Evolutionary conservation across 768 basidiomycete species (phyloP), one percentile per base, ranked within the genome.

Genomic region (Rhodotorula kratochvilovae): DNA sequence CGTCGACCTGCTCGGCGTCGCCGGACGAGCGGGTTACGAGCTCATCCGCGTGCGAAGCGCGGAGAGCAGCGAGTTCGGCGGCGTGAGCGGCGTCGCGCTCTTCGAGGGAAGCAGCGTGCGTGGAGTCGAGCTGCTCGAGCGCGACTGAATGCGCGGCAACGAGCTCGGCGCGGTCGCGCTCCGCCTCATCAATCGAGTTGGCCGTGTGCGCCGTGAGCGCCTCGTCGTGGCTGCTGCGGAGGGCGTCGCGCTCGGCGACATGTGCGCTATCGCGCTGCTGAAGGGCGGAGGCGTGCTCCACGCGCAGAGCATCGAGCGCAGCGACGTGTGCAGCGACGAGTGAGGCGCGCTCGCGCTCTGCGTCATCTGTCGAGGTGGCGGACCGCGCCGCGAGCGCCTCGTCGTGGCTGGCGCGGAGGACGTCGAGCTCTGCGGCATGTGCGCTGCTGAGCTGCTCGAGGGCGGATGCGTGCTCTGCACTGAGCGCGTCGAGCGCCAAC

Each of bases 291-390:
- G n/a, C n/a, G n/a, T n/a, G n/a, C n/a, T n/a, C n/a, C n/a, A n/a
- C 23, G 48, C 48, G 48, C 25, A 50, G 48, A 5, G 48, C 84
- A 65, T 86, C 82, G 65, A 93, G 80, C 7, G 36, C 61, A 17
- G 42, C 51, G 7, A 42, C 54, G 46, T 67, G 68, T 13, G 71
- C 68, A 11, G 64, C 81, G 35, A 66, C 58, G 16, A 39, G 42
- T 12, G 33, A 17, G 46, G 33, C 35, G 25, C 51, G 46, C 17
- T n/a, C 5, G 2, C 35, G 31, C 45, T 46, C 45, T 7, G 45
- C 21, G 2, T 23, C 45, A 7, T 46, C 15, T 3, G 21, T 3
- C 3, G 45, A 19, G 15, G 2, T 46, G 19, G 15, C 21, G 16
- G 21, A 46, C 5, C 2, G 19, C 17, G 45, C 45, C 45, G 45